Conservation (phyloP, 345 rosid genomes). For the Pistacia integerrima region DNA sequence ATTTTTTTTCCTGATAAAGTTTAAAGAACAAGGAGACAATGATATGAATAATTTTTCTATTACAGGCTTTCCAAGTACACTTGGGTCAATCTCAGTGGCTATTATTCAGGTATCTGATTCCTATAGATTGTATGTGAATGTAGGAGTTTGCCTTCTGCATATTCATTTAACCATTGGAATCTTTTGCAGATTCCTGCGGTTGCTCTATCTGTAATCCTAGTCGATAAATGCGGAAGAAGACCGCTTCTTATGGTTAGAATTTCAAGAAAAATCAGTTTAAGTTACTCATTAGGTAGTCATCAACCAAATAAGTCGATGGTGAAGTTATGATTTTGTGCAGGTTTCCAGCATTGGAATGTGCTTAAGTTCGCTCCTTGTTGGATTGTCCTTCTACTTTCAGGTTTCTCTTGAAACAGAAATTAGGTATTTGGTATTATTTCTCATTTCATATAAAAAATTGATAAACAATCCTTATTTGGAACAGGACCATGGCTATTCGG, state of each 20-base stretch:
- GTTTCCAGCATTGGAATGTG: slow-evolving; percentile 27
- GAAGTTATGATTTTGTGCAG: slow-evolving; percentile 12
- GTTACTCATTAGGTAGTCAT: neutral
- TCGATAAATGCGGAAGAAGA: slow-evolving; percentile 30
- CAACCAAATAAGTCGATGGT: neutral
- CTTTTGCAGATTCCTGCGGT: slow-evolving; percentile 22
- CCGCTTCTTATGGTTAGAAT: slow-evolving; percentile 34
- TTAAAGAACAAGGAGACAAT: neutral
- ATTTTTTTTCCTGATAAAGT: too few relatives aligned
- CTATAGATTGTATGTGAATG: neutral
- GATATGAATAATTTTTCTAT: neutral
- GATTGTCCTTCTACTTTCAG: slow-evolving; percentile 39
- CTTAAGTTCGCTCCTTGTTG: slow-evolving; percentile 26
- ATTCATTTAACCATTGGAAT: neutral
- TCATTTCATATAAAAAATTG: too few relatives aligned
- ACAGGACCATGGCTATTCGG: slow-evolving; percentile 27
- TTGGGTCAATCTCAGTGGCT: slow-evolving; percentile 7
- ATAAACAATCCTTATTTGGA: too few relatives aligned
- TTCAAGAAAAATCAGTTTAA: neutral
- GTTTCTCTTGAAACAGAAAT: slow-evolving; percentile 15
- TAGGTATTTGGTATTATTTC: neutral
- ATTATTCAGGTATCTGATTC: neutral
- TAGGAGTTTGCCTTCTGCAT: neutral
- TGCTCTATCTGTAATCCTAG: slow-evolving; percentile 13
- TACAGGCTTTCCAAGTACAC: slow-evolving; percentile 4